Percentiles rank a stretch among this genome's conserved stretches.
Conservation (phyloP, 495 filamentous ascomycete genomes). For the Polyplosphaeria fusca region DNA sequence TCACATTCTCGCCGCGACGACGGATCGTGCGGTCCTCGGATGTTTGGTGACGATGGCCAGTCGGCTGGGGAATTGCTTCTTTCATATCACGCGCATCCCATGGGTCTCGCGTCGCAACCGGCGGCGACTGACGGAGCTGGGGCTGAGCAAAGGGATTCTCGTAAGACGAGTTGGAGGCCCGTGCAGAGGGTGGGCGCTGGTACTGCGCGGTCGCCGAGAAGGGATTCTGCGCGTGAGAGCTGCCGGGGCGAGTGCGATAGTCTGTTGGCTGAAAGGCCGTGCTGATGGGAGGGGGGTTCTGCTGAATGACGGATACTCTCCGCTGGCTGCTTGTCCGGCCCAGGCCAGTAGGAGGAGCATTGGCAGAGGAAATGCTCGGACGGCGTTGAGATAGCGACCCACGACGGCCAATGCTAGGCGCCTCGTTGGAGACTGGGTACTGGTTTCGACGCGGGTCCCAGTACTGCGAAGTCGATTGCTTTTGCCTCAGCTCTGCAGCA, state of each 20-base stretch:
- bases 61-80: conserved; percentile 6
- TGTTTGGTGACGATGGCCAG: conserved; percentile 1
- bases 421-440: conserved; percentile 4
- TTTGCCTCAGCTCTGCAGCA: conserved; percentile 10
- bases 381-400: conserved; percentile 17
- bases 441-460: conserved; percentile 22
- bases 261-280: conserved; percentile 4
- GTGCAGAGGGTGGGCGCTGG: conserved; percentile 11
- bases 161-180: background rate
- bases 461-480: conserved; percentile 16
- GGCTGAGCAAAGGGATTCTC: conserved; percentile 22
- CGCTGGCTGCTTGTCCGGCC: conserved; percentile 17
- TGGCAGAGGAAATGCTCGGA: conserved; percentile 7
- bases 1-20: conserved; percentile 15
- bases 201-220: conserved; percentile 3
- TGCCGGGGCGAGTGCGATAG: conserved; percentile 10
- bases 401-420: conserved; percentile 13
- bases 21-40: conserved; percentile 8
- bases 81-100: conserved; percentile 17
- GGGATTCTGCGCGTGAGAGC: conserved; percentile 6
- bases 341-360: conserved; percentile 6
- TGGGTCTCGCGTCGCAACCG: background rate
- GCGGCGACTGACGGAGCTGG: background rate
- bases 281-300: conserved; percentile 7
- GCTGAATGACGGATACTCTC: conserved; percentile 19